A percentile compares a stretch with the other conserved stretches of the same genome.
phyloP scores from a whole-genome alignment of 441 rosid genomes.

The Omphalea diandra region DNA sequence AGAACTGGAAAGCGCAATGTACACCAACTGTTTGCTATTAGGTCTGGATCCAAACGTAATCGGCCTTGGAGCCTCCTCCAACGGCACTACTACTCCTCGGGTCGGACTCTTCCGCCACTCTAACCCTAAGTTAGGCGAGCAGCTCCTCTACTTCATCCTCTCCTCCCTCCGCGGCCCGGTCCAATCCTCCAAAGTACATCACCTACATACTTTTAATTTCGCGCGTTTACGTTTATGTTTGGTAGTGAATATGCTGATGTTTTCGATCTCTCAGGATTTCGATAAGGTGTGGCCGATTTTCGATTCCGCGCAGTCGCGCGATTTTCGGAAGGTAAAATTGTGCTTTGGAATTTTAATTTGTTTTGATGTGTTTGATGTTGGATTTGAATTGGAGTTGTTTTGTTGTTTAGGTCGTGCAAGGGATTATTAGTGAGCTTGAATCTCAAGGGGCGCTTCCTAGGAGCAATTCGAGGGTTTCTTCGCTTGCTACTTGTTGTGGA shows the following conservation, averaged over 20 bases:
- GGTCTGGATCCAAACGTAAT: conserved; percentile 94
- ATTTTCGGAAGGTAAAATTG: conserved; percentile 79
- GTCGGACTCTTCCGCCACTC: conserved; percentile 98
- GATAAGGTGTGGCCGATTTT: conserved; percentile 99
- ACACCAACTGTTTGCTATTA: conserved; percentile 90
- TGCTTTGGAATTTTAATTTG: conserved; percentile 1
- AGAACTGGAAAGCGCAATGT: conserved; percentile 99
- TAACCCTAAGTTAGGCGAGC: conserved; percentile 99
- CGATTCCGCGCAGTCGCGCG: conserved; percentile 98
- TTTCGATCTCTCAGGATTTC: conserved; percentile 89
- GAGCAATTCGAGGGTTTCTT: conserved; percentile 99
- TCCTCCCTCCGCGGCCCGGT: conserved; percentile 98
- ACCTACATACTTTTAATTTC: not conserved
- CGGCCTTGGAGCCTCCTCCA: conserved; percentile 82
- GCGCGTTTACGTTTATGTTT: not conserved
- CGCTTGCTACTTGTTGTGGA: conserved; percentile 99
- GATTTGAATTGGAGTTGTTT: conserved; percentile 13
- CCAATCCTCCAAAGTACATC: conserved; percentile 87
- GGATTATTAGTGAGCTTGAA: conserved; percentile 96
- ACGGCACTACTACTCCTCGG: conserved; percentile 73
- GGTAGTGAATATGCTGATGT: conserved; percentile 12
- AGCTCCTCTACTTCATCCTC: conserved; percentile 97
- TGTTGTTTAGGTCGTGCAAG: conserved; percentile 85
- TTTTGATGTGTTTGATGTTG: conserved; percentile 2
- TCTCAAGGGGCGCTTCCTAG: conserved; percentile 99